Evolutionary conservation across 371 early-diverging fungal genomes (phyloP).

Genomic region (Fennellomyces sp.): DNA sequence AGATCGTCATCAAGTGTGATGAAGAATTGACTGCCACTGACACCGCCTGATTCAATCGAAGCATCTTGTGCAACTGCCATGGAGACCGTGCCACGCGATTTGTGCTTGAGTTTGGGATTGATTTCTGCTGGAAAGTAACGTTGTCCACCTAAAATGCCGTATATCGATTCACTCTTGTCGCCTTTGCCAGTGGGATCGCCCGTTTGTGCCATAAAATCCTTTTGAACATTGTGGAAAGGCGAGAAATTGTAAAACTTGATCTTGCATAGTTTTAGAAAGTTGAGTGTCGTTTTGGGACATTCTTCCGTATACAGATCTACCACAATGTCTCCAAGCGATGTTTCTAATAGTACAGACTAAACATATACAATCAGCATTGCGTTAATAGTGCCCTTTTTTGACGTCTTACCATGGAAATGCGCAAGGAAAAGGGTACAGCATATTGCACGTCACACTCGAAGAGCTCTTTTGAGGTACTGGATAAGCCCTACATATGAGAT

Average conservation of each 20-base stretch:
- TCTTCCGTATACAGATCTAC: constrained; percentile 86
- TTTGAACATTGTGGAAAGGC: constrained; percentile 86
- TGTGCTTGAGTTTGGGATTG: constrained; percentile 87
- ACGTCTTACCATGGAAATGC: too few species aligned
- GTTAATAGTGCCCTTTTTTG: too few species aligned
- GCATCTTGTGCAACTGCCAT: constrained; percentile 74
- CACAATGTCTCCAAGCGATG: constrained; percentile 92
- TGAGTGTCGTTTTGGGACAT: constrained; percentile 77
- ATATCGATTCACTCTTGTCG: constrained; percentile 81
- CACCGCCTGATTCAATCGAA: constrained; percentile 45
- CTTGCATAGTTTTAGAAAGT: constrained; percentile 95
- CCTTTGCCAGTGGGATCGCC: constrained; percentile 89
- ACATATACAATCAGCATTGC: background rate
- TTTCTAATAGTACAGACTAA: constrained; percentile 83
- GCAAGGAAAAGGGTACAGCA: too few species aligned
- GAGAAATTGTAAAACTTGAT: constrained; percentile 92
- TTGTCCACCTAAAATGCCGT: constrained; percentile 59
- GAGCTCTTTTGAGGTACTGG: too few species aligned
- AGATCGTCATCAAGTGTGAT: constrained; percentile 87
- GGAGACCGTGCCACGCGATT: constrained; percentile 79
- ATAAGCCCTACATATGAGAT: too few species aligned
- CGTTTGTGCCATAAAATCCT: constrained; percentile 86
- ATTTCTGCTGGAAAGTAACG: constrained; percentile 86
- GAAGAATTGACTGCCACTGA: constrained; percentile 94
- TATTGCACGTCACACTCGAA: too few species aligned